Evolutionary conservation across 768 basidiomycete genomes (phyloP), one percentile per base, ranked within the genome.

Genomic region (Holtermannia corniformis): DNA sequence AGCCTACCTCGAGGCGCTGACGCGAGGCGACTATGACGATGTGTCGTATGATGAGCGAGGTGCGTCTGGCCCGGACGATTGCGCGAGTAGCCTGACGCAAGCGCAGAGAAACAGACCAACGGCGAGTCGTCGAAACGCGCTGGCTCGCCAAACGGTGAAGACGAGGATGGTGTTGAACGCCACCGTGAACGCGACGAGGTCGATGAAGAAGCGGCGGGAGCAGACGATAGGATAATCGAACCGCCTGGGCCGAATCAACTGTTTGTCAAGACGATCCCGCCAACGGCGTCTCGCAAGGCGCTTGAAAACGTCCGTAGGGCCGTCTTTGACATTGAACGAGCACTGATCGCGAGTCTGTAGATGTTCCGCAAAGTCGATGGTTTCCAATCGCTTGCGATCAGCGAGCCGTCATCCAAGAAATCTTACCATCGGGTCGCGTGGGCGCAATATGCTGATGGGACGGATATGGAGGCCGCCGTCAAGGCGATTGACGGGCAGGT

Each of bases 381-480:
- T 2, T 96, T 83, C 69, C 76, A 87, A 44, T 86, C 93, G 72
- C 80, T 97, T 14, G 90, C 90, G 7, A 75, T 96, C 0, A 89
- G 88, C 23, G 92, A 96, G 59, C 92, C 93, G 10, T 74, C 88
- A 41, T 87, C 89, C 71, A 92, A 92, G 74, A 83, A 89, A 54
- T 87, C 86, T 62, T 96, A 86, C 70, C 90, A 93, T 68, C 86
- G 93, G 26, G 87, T 90, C 1, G 93, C 89, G 12, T 96, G 92
- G 91, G 76, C 95, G 54, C 82, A 82, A 58, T 95, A 92, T 68
- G 75, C 74, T 41, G 86, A 88, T 26, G 88, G 89, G 58, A 81
- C 84, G 10, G 87, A 95, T 61, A 88, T 96, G 81, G 64, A 76
- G 1, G 63, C 74, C 14, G 83, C 87, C 4, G 80, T 92, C 74